Evolutionary conservation across 148 eudicot genomes (phyloP).

Genomic region (Spergularia marina): DNA sequence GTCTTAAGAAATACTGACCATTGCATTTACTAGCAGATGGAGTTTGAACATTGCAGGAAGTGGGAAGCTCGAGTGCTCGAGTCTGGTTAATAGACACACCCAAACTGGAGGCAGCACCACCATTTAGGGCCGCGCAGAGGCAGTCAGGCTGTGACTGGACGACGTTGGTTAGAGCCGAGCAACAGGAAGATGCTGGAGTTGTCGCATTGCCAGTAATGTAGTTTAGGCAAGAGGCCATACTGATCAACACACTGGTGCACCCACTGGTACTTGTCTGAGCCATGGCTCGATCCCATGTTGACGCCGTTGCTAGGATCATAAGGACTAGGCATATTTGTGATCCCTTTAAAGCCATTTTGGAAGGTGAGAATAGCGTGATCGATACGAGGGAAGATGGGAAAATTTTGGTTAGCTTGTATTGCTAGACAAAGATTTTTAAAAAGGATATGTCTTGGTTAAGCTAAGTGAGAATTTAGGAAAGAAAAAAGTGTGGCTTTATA

Average conservation of each 20-base stretch:
- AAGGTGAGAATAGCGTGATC: background rate
- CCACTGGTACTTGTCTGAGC: slow-evolving; percentile 37
- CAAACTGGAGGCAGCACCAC: slow-evolving; percentile 33
- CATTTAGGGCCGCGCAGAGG: slow-evolving; percentile 35
- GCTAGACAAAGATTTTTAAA: background rate
- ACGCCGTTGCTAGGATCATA: slow-evolving; percentile 16
- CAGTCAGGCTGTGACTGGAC: slow-evolving; percentile 52
- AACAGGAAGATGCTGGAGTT: slow-evolving; percentile 49
- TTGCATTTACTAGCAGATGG: slow-evolving; percentile 39
- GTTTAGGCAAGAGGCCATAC: slow-evolving; percentile 58
- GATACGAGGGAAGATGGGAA: slow-evolving; percentile 10
- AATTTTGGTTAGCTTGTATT: slow-evolving; percentile 21
- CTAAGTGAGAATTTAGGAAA: slow-evolving; percentile 17
- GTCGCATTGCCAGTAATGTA: slow-evolving; percentile 57
- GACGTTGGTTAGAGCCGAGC: slow-evolving; percentile 43
- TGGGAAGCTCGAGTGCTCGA: slow-evolving; percentile 38
- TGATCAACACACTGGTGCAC: slow-evolving; percentile 40
- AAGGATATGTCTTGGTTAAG: background rate
- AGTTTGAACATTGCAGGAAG: slow-evolving; percentile 40
- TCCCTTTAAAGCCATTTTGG: slow-evolving; percentile 22
- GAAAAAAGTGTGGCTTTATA: slow-evolving; percentile 18
- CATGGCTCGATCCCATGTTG: slow-evolving; percentile 23
- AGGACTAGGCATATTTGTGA: slow-evolving; percentile 5
- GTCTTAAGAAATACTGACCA: slow-evolving; percentile 18
- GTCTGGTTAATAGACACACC: slow-evolving; percentile 37